Evolutionary conservation across 1,284 basidiomycete genomes (phyloP).

Genomic region (Pseudozyma thailandica): DNA sequence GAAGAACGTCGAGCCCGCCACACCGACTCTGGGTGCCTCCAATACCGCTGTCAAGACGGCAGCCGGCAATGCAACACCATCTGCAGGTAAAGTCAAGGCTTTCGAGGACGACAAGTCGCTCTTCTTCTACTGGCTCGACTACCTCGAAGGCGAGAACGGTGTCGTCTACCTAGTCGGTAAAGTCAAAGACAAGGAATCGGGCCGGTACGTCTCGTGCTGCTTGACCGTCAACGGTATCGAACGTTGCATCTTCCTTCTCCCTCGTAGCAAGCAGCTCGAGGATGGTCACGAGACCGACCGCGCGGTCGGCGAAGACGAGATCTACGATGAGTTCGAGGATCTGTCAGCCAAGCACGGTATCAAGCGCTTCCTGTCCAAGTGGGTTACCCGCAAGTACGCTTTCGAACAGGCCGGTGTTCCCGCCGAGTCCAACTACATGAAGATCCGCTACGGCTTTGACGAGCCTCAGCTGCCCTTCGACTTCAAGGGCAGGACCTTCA

Average conservation of each 20-base stretch:
- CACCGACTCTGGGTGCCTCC: conserved; percentile 22
- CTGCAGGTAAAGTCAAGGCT: conserved; percentile 46
- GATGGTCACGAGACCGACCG: conserved; percentile 78
- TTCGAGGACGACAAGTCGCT: conserved; percentile 58
- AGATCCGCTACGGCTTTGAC: conserved; percentile 71
- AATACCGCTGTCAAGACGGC: conserved; percentile 23
- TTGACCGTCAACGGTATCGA: conserved; percentile 86
- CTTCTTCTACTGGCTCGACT: conserved; percentile 67
- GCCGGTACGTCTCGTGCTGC: conserved; percentile 84
- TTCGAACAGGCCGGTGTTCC: conserved; percentile 89
- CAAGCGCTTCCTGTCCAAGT: conserved; percentile 75
- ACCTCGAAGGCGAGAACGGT: conserved; percentile 62
- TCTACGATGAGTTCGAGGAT: conserved; percentile 85
- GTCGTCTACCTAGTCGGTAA: conserved; percentile 66
- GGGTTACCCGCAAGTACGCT: conserved; percentile 89
- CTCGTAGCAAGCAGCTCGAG: conserved; percentile 70
- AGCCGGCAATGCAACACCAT: conserved; percentile 15
- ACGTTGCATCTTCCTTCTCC: conserved; percentile 93
- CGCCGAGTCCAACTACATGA: conserved; percentile 86
- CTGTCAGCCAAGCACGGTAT: conserved; percentile 80
- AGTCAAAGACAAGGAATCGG: conserved; percentile 63
- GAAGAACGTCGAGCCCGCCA: conserved; percentile 44
- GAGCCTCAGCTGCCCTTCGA: conserved; percentile 72
- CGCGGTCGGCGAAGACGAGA: conserved; percentile 72
- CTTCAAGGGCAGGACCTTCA: conserved; percentile 83